Base-by-base conservation (phyloP, 2,329 filamentous ascomycete genomes). In the Albifimbria verrucaria region DNA sequence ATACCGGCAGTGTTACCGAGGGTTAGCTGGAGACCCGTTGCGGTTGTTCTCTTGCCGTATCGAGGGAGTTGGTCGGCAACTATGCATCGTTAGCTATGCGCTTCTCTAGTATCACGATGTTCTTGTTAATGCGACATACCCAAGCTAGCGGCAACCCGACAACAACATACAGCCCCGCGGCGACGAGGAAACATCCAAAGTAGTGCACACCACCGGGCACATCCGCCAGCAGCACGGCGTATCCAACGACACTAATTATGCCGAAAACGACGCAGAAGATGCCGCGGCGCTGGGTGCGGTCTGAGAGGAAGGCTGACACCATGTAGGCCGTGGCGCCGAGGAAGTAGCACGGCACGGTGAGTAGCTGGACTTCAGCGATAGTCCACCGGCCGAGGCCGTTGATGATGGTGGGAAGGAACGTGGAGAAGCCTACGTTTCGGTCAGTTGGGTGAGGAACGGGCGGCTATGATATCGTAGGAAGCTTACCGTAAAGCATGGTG, bases 371-470 rank as follows among this genome's bases (percentile, higher is more conserved):
- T 62, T 89, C 77, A 0, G 87, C 81, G 0, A 75, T 74, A 0
- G 81, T 77, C 75, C 87, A 90, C 11, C 61, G 55, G 3, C 87
- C 86, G 49, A 92, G 80, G 4, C 80, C 84, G 42, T 82, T 76
- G 66, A 93, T 90, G 58, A 93, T 92, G 4, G 88, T 91, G 0
- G 89, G 89, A 44, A 93, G 71, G 64, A 92, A 92, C 0, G 87
- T 91, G 48, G 84, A 87, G 68, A 85, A 92, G 4, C 88, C 87
- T 78, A n/a, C n/a, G 22, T 3, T 3, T 7, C 7, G 9, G 46
- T 15, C n/a, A 48, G 57, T n/a, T 57, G 44, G 7, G n/a, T 49
- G 17, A 5, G 22, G 10, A 10, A 7, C 22, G 10, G 12, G 15
- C 17, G 5, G 17, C 3, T 11, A 17, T 7, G n/a, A n/a, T n/a